Conservation (phyloP, 2,329 filamentous ascomycete genomes). For the Scedosporium dehoogii region DNA sequence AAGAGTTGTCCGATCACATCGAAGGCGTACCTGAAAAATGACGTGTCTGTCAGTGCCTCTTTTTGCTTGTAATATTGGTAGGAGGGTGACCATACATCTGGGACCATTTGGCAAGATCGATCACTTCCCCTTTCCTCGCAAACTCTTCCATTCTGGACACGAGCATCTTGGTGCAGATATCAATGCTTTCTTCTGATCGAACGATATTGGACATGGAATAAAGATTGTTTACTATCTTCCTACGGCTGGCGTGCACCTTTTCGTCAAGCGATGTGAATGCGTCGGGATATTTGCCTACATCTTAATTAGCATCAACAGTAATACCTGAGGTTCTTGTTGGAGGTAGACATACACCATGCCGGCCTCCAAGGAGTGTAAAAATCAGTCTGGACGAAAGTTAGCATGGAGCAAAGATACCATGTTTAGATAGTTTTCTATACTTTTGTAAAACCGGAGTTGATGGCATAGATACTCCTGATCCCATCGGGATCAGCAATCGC, state of each 20-base stretch:
- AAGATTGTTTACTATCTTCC: not conserved
- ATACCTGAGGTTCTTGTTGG: too few relatives aligned
- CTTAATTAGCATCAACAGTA: too few relatives aligned
- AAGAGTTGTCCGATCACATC: constrained; percentile 3
- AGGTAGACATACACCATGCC: not conserved
- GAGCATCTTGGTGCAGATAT: not conserved
- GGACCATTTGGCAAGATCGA: not conserved
- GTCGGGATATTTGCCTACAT: not conserved
- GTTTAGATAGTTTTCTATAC: not conserved
- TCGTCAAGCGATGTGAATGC: not conserved
- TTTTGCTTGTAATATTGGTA: not conserved
- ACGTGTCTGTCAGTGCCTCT: not conserved
- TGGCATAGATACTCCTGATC: not conserved
- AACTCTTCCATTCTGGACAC: constrained; percentile 5
- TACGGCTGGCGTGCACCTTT: not conserved
- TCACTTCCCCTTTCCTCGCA: not conserved
- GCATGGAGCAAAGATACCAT: not conserved
- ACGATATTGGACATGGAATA: not conserved
- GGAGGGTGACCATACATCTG: not conserved
- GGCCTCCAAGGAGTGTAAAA: not conserved
- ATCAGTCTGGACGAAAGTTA: not conserved
- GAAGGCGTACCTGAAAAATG: not conserved
- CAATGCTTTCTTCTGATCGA: not conserved
- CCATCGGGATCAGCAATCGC: not conserved
- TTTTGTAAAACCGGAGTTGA: not conserved